Evolutionary conservation across 495 filamentous ascomycete genomes (phyloP), one percentile per base, ranked within the genome.

Genomic region (Neurospora pannonica): DNA sequence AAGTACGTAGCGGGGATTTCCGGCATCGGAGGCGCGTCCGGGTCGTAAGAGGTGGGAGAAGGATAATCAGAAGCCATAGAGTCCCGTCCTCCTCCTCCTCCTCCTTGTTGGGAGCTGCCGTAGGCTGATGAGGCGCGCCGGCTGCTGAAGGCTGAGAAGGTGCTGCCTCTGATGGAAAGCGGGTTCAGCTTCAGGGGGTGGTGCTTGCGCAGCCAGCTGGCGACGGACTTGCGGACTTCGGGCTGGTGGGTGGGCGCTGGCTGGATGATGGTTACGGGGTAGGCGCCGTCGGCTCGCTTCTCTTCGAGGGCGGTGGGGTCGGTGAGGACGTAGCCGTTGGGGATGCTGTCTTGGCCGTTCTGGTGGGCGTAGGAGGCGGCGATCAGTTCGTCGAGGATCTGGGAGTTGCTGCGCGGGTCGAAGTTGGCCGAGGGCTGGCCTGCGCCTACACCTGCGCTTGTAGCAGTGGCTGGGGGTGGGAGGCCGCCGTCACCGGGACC

Each of bases 311-410:
- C 54, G 54, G 28, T 62, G 1, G 54, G 4, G 39, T 40, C 39
- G 46, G 46, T 1, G 28, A 62, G 5, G 28, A 37, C 34, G 31
- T 24, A 48, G 10, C 62, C 31, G 19, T 54, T 34, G 24, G 72
- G n/a, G 10, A 34, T 34, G 17, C 15, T 17, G 71, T 67, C 54
- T 0, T 67, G 54, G 38, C 81, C 81, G 71, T 80, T 79, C 15
- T 81, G 79, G 60, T 79, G 79, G 5, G 80, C 81, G 40, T 82
- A 79, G 9, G 81, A 79, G 3, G 78, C 75, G 15, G 77, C 75
- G 54, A 82, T 77, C 3, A 82, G 79, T 28, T 82, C 79, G 38
- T 80, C 77, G 72, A 82, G 76, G 38, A 79, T 81, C 43, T 76
- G 77, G 1, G 80, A 80, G 38, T 77, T 72, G 19, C 76, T 79